These are phyloP conservation scores for Boletus rex-veris DNA, from an alignment of 768 basidiomycete genomes.

Conservation along the genomic window DNA sequence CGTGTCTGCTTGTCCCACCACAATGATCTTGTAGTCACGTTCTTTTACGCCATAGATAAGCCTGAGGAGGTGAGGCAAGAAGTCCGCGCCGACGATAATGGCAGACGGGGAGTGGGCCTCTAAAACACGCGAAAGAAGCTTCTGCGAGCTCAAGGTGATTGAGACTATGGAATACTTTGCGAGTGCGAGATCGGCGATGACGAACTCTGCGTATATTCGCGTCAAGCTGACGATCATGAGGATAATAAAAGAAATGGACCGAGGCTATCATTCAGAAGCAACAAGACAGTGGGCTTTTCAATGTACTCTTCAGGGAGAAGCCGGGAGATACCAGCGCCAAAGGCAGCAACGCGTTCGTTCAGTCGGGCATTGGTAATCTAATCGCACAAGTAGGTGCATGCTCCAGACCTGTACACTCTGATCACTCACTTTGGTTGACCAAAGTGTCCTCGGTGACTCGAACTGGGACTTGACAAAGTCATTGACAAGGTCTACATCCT, in stretches of 20 bases:
- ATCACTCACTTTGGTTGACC: conserved; percentile 65
- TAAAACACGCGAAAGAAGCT: conserved; percentile 60
- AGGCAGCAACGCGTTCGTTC: conserved; percentile 63
- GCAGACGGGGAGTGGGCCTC: conserved; percentile 67
- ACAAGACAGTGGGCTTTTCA: conserved; percentile 69
- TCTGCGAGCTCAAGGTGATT: conserved; percentile 57
- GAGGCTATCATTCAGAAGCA: conserved; percentile 75
- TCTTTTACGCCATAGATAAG: conserved; percentile 61
- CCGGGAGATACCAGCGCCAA: conserved; percentile 69
- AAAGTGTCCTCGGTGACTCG: conserved; percentile 68
- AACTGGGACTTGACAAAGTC: conserved; percentile 67
- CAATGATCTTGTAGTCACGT: conserved; percentile 56
- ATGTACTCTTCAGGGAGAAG: conserved; percentile 53
- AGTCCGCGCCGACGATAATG: conserved; percentile 65
- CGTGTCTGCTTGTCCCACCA: conserved; percentile 62
- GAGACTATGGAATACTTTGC: conserved; percentile 67
- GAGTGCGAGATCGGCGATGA: conserved; percentile 77
- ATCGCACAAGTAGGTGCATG: background rate
- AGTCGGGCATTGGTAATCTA: conserved; percentile 75
- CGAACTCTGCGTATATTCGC: conserved; percentile 51
- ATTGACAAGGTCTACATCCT: conserved; percentile 62
- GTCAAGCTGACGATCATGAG: background rate
- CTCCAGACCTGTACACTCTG: background rate
- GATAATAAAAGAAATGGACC: conserved; percentile 41
- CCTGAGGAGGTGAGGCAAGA: conserved; percentile 70